Conservation (phyloP, 345 rosid genomes). For the Rhizophora apiculata region DNA sequence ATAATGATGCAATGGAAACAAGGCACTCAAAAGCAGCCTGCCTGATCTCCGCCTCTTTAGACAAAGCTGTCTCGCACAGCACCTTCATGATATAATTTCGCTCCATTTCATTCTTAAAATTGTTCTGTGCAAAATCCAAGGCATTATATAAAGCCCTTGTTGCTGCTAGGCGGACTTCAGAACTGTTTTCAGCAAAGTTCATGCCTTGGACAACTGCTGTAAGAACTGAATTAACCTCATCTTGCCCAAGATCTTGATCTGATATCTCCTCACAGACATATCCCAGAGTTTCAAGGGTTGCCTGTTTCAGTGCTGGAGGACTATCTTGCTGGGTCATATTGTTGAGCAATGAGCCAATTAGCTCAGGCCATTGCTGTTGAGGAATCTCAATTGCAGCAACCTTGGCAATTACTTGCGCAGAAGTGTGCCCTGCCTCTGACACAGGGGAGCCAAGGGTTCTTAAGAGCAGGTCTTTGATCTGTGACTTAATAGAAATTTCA, state of each 20-base stretch:
- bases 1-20: constrained; percentile 86
- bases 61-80: constrained; percentile 80
- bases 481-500: constrained; percentile 61
- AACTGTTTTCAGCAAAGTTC: constrained; percentile 67
- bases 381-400: constrained; percentile 92
- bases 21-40: constrained; percentile 97
- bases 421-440: constrained; percentile 79
- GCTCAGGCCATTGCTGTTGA: constrained; percentile 87
- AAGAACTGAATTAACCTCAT: constrained; percentile 85
- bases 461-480: constrained; percentile 68
- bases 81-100: constrained; percentile 89
- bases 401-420: constrained; percentile 94
- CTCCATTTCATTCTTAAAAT: constrained; percentile 95
- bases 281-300: constrained; percentile 87
- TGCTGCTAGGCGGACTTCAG: constrained; percentile 85
- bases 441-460: constrained; percentile 71
- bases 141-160: constrained; percentile 81
- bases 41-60: constrained; percentile 75
- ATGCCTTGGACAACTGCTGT: constrained; percentile 98
- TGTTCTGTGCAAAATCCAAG: constrained; percentile 82
- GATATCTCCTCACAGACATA: constrained; percentile 92
- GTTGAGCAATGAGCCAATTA: constrained; percentile 61
- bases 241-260: constrained; percentile 77
- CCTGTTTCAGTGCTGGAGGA: constrained; percentile 64
- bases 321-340: constrained; percentile 75